Conservation (phyloP, 2,329 filamentous ascomycete species). For the Diaporthe sp. region DNA sequence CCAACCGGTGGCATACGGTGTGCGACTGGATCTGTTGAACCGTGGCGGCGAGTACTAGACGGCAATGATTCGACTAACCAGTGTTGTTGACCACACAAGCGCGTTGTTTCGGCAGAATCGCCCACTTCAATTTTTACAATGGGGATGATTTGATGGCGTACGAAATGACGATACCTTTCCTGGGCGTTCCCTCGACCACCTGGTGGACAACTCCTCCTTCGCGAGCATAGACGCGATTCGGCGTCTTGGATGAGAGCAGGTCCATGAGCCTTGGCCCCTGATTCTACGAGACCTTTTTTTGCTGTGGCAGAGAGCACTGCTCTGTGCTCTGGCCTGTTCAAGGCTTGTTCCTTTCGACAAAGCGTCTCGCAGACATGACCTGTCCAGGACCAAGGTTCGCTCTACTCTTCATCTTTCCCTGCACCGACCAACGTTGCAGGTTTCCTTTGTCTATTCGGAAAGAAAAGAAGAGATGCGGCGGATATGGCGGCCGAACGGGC, state of each 20-base stretch:
- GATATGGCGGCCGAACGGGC: constrained; percentile 26
- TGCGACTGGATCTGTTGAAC: background rate
- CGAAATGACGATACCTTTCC: constrained; percentile 16
- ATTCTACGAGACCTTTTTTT: background rate
- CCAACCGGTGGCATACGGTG: background rate
- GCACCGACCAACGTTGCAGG: constrained; percentile 7
- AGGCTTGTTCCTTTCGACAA: background rate
- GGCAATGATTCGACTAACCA: background rate
- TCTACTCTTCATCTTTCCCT: background rate
- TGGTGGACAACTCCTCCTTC: background rate
- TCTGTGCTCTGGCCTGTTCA: background rate
- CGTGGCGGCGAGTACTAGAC: background rate
- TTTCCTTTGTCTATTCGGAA: constrained; percentile 37
- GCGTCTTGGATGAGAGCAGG: background rate
- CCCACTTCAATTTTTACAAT: background rate
- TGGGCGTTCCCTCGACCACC: background rate
- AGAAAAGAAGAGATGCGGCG: constrained; percentile 7
- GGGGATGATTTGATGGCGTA: constrained; percentile 25
- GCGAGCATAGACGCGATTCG: background rate
- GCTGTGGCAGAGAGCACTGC: background rate
- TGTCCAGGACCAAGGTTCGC: background rate
- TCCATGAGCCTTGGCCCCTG: background rate
- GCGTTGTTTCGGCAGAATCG: background rate
- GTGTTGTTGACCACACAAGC: background rate
- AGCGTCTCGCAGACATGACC: background rate